phyloP scores from a whole-genome alignment of 2,329 filamentous ascomycete species.

The Nectriaceae sp. region DNA sequence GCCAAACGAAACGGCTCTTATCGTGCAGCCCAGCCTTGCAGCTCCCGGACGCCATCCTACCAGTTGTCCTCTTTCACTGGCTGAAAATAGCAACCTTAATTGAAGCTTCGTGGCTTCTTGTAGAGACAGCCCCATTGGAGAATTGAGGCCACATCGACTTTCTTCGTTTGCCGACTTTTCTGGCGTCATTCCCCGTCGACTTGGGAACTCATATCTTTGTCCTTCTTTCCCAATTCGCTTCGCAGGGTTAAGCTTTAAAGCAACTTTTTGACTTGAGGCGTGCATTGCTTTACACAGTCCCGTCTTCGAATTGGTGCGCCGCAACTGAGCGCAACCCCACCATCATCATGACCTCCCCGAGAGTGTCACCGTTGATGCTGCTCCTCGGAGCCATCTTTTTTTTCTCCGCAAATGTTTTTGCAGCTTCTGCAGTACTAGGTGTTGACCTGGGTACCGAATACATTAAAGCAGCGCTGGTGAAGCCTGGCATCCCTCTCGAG shows the following conservation, averaged over 20 bases:
- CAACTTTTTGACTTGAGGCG: constrained; percentile 3
- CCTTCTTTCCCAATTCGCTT: constrained; percentile 3
- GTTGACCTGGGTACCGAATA: constrained; percentile 96
- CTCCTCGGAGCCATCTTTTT: constrained; percentile 41
- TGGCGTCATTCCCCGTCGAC: constrained; percentile 15
- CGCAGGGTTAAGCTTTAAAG: background rate
- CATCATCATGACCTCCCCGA: constrained; percentile 36
- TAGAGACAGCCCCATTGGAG: constrained; percentile 18
- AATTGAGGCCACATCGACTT: constrained; percentile 40
- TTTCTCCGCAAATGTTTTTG: constrained; percentile 48
- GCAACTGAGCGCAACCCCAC: constrained; percentile 24
- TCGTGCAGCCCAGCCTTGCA: constrained; percentile 30
- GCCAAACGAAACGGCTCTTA: background rate
- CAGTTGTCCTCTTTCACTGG: constrained; percentile 40
- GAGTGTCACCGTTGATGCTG: constrained; percentile 39
- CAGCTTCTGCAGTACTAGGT: constrained; percentile 76
- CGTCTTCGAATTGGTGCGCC: constrained; percentile 19
- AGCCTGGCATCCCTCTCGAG: constrained; percentile 94
- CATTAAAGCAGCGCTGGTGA: constrained; percentile 93
- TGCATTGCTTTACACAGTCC: constrained; percentile 12
- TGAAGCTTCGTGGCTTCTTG: constrained; percentile 33
- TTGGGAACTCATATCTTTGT: constrained; percentile 12
- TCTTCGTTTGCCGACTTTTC: constrained; percentile 15
- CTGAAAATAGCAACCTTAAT: constrained; percentile 18
- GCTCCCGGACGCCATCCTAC: constrained; percentile 16